Evolutionary conservation across 306 rosid genomes (phyloP).

Genomic region (Biancaea sappan): DNA sequence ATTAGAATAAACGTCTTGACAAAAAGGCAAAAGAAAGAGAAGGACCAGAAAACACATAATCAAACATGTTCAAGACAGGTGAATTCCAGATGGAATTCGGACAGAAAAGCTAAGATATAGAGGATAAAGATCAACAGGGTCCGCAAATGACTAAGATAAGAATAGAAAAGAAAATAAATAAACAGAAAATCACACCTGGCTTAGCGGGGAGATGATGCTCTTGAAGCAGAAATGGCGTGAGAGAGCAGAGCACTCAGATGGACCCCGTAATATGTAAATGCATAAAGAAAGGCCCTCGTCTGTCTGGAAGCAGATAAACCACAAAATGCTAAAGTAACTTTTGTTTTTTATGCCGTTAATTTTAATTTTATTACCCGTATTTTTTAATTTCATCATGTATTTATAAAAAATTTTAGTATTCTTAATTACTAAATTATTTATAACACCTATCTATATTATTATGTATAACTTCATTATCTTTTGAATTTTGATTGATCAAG

Average conservation of each 20-base stretch:
- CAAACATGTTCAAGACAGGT: slow-evolving; percentile 10
- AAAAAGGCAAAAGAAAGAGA: not conserved
- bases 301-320: not conserved
- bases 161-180: too few relatives aligned
- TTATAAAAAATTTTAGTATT: too few relatives aligned
- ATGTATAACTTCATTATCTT: too few relatives aligned
- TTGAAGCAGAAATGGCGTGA: not conserved
- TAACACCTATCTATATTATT: too few relatives aligned
- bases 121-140: slow-evolving; percentile 8
- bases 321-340: not conserved
- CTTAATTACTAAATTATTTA: too few relatives aligned
- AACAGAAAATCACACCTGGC: slow-evolving; percentile 13
- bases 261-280: not conserved
- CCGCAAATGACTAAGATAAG: not conserved
- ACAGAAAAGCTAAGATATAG: not conserved
- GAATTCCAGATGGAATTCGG: not conserved
- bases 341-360: too few relatives aligned
- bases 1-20: not conserved
- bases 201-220: not conserved
- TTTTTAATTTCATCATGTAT: too few relatives aligned
- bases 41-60: not conserved
- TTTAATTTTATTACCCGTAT: too few relatives aligned
- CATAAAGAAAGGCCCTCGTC: not conserved
- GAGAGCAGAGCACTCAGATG: not conserved
- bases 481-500: too few relatives aligned